These are phyloP conservation scores for Xanthoconium purpureum DNA, from an alignment of 768 basidiomycete genomes.

Conservation along the genomic window DNA sequence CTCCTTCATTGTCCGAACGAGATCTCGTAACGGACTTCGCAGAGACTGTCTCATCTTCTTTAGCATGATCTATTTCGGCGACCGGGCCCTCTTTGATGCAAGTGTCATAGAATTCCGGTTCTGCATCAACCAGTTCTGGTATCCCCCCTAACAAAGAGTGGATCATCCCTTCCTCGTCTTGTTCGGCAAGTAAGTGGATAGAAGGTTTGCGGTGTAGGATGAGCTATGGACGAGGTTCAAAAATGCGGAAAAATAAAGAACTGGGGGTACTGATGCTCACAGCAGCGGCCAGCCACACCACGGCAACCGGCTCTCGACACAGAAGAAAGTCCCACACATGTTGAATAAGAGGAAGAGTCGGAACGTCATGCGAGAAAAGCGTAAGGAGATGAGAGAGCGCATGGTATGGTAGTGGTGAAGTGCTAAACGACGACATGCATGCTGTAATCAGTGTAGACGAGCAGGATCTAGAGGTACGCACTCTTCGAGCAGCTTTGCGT, in stretches of 20 bases:
- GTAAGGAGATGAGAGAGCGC: slow-evolving; percentile 89
- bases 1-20: background rate
- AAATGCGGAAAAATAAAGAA: background rate
- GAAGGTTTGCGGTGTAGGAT: slow-evolving; percentile 70
- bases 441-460: background rate
- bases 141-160: slow-evolving; percentile 70
- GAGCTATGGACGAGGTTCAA: slow-evolving; percentile 45
- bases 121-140: slow-evolving; percentile 43
- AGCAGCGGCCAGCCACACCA: slow-evolving; percentile 80
- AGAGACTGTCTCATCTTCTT: background rate
- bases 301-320: slow-evolving; percentile 73
- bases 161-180: slow-evolving; percentile 79
- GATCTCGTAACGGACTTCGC: background rate
- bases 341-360: slow-evolving; percentile 85
- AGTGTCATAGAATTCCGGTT: background rate
- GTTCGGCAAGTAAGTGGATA: slow-evolving; percentile 55
- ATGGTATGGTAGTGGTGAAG: slow-evolving; percentile 81
- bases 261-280: slow-evolving; percentile 43
- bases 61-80: background rate
- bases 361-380: slow-evolving; percentile 89
- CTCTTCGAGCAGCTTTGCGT: slow-evolving; percentile 68
- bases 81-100: background rate
- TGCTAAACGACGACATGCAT: slow-evolving; percentile 37
- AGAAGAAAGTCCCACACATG: slow-evolving; percentile 90
- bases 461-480: slow-evolving; percentile 29